These are phyloP conservation scores for Diplodia seriata DNA, from an alignment of 2,329 filamentous ascomycete genomes.

Conservation along the genomic window DNA sequence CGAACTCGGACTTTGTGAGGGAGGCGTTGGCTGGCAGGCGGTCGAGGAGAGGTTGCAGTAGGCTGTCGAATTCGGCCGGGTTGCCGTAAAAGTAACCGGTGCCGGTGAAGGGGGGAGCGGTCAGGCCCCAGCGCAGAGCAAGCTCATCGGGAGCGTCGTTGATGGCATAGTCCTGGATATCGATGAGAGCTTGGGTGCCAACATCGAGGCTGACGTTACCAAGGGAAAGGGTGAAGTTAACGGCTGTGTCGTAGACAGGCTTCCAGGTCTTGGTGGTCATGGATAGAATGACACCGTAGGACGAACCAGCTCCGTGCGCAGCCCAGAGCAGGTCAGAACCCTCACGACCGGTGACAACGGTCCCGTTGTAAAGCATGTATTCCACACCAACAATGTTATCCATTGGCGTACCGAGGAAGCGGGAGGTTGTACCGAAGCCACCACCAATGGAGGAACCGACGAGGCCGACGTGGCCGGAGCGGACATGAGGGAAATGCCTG, in stretches of 20 bases:
- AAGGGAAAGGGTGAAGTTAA: slow-evolving; percentile 36
- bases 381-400: slow-evolving; percentile 36
- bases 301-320: slow-evolving; percentile 36
- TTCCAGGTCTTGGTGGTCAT: slow-evolving; percentile 36
- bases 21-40: slow-evolving; percentile 34
- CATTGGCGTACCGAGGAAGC: slow-evolving; percentile 36
- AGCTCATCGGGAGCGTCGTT: slow-evolving; percentile 36
- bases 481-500: slow-evolving; percentile 37
- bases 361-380: slow-evolving; percentile 32
- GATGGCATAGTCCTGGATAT: slow-evolving; percentile 36
- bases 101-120: slow-evolving; percentile 33
- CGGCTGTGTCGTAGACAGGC: slow-evolving; percentile 33
- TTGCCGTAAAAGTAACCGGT: slow-evolving; percentile 37
- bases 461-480: slow-evolving; percentile 36
- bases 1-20: slow-evolving; percentile 33
- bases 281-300: slow-evolving; percentile 36
- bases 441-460: slow-evolving; percentile 35
- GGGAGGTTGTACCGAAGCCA: slow-evolving; percentile 36
- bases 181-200: slow-evolving; percentile 34
- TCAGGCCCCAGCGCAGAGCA: slow-evolving; percentile 36
- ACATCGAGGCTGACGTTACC: slow-evolving; percentile 34
- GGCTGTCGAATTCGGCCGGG: slow-evolving; percentile 35
- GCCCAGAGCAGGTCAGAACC: slow-evolving; percentile 28
- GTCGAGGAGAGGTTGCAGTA: slow-evolving; percentile 34
- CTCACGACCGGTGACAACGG: slow-evolving; percentile 4